Conservation (phyloP, 805 yeast genomes). For the Ogataea wickerhamii region DNA sequence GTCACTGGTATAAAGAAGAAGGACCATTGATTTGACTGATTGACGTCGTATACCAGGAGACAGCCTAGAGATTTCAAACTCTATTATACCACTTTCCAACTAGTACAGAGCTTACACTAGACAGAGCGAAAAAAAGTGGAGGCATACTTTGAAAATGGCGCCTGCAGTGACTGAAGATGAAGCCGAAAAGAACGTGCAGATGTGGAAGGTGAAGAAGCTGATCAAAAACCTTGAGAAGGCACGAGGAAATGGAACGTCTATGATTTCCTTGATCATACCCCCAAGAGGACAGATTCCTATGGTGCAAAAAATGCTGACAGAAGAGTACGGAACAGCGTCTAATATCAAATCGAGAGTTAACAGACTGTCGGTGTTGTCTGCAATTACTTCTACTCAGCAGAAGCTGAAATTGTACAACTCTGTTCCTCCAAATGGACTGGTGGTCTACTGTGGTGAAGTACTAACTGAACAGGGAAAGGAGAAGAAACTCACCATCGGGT, state of each 20-base stretch:
- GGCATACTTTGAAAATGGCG: no score
- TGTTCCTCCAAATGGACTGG: conserved; percentile 94
- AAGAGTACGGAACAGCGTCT: conserved; percentile 98
- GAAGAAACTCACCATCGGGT: conserved; percentile 93
- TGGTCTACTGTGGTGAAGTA: conserved; percentile 97
- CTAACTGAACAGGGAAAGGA: conserved; percentile 96
- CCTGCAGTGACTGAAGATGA: conserved; percentile 55
- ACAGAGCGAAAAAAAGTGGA: no score
- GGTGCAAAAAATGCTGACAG: conserved; percentile 86
- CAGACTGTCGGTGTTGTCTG: conserved; percentile 90
- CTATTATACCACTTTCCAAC: no score
- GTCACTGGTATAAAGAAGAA: neutral
- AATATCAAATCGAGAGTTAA: conserved; percentile 97
- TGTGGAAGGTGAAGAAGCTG: conserved; percentile 97
- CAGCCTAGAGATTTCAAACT: no score
- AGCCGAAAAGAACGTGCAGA: conserved; percentile 95
- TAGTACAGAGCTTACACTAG: no score
- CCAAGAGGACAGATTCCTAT: conserved; percentile 92
- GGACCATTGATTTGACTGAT: neutral
- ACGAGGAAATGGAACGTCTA: conserved; percentile 98
- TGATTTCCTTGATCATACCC: conserved; percentile 95
- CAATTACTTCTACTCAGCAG: conserved; percentile 98
- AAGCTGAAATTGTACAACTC: conserved; percentile 83
- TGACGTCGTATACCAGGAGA: no score
- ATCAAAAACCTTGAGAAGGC: conserved; percentile 85